phyloP scores from a whole-genome alignment of 2,329 filamentous ascomycete species.

The Trichoderma sp. region DNA sequence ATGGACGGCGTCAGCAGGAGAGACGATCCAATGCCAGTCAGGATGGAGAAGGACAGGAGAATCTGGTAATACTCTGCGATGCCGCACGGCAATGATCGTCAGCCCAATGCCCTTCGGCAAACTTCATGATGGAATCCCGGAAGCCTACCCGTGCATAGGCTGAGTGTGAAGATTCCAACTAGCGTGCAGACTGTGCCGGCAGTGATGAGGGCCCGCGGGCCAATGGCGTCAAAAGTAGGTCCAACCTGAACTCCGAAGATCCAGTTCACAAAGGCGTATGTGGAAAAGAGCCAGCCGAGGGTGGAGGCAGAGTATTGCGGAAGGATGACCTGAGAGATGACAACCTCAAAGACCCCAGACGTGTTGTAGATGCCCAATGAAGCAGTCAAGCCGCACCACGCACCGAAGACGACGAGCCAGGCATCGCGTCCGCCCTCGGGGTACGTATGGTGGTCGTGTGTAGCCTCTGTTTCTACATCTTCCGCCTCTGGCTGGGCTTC shows the following conservation, averaged over 20 bases:
- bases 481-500: neutral
- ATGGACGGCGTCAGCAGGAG: constrained; percentile 78
- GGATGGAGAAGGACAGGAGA: constrained; percentile 72
- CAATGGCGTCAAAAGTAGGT: constrained; percentile 2
- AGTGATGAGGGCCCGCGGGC: neutral
- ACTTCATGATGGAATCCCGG: neutral
- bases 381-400: constrained; percentile 17
- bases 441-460: neutral
- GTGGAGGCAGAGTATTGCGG: neutral
- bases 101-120: neutral
- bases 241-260: neutral
- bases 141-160: constrained; percentile 2
- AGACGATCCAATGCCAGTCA: constrained; percentile 72
- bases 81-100: no score
- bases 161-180: neutral
- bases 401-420: neutral
- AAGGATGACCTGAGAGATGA: neutral
- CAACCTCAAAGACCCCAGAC: neutral
- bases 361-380: constrained; percentile 9
- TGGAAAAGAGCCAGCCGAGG: neutral
- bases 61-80: constrained; percentile 71
- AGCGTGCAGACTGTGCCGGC: neutral
- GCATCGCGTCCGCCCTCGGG: constrained; percentile 1
- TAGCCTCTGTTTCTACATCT: no score
- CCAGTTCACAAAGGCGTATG: neutral